Percentiles rank a stretch among this genome's conserved stretches.
Conservation (phyloP, 805 yeast genomes). For the Candida schatavii region DNA sequence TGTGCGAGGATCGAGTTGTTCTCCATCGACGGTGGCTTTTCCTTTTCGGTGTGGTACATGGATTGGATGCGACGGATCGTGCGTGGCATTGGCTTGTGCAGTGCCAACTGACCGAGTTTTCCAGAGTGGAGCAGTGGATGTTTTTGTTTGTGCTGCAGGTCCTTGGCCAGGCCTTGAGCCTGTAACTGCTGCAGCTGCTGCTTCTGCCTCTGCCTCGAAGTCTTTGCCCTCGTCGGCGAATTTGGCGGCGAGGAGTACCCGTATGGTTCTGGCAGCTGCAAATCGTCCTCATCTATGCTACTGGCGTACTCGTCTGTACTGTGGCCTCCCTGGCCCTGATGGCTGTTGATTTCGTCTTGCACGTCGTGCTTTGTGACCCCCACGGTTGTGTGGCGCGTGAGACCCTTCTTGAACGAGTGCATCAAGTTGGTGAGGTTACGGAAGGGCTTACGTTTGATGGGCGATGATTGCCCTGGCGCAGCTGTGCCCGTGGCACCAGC, state of each 20-base stretch:
- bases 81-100: too few species aligned
- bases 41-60: conserved; percentile 56
- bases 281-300: background rate
- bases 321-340: background rate
- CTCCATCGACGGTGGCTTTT: conserved; percentile 19
- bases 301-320: background rate
- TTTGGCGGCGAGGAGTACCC: conserved; percentile 1
- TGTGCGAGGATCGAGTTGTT: conserved; percentile 32
- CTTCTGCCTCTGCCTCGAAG: conserved; percentile 18
- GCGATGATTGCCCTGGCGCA: conserved; percentile 10
- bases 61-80: conserved; percentile 62
- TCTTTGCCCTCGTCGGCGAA: conserved; percentile 1
- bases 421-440: conserved; percentile 24
- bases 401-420: conserved; percentile 7
- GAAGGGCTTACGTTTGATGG: conserved; percentile 25
- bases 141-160: too few species aligned
- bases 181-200: conserved; percentile 27
- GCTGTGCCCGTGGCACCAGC: background rate
- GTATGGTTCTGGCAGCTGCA: conserved; percentile 1
- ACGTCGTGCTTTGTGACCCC: background rate
- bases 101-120: too few species aligned
- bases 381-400: conserved; percentile 3
- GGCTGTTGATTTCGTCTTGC: background rate
- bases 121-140: too few species aligned
- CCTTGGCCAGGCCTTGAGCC: too few species aligned